These are phyloP conservation scores for Asclepias syriaca DNA, from an alignment of 257 asterid species.

Conservation along the genomic window DNA sequence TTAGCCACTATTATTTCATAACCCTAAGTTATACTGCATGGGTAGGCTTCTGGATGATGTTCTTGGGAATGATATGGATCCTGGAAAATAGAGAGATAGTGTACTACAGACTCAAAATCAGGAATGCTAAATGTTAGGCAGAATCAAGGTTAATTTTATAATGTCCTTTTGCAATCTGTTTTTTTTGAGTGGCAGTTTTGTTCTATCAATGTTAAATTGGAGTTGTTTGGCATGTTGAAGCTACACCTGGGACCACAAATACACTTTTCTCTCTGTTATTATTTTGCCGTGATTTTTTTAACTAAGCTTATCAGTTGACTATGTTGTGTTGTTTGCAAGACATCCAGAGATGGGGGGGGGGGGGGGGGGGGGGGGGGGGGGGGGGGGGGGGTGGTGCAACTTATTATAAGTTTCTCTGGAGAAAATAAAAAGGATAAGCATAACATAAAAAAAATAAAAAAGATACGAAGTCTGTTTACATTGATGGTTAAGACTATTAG, in stretches of 20 bases:
- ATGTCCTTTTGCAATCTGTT: not conserved
- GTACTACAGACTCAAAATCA: slow-evolving; percentile 4
- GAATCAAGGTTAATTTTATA: not conserved
- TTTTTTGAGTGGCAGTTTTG: slow-evolving; percentile 7
- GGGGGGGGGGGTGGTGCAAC: not conserved
- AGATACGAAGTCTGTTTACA: not conserved
- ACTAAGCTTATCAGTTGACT: not conserved
- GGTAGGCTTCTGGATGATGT: slow-evolving; percentile 10
- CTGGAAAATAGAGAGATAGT: slow-evolving; percentile 4
- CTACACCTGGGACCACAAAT: not conserved
- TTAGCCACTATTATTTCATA: not conserved
- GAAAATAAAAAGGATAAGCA: too few species aligned
- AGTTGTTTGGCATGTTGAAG: not conserved
- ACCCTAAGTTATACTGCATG: not conserved
- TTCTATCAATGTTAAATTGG: not conserved
- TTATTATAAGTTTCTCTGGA: not conserved
- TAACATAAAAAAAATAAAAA: too few species aligned
- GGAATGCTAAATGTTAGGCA: not conserved
- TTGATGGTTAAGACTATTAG: not conserved
- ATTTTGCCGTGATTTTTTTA: not conserved
- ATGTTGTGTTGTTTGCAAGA: not conserved
- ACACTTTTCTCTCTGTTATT: not conserved
- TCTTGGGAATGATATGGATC: slow-evolving; percentile 5
- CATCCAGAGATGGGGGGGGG: not conserved
- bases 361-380: not conserved